phyloP scores from a whole-genome alignment of 495 filamentous ascomycete species.

The Polyplosphaeria fusca region DNA sequence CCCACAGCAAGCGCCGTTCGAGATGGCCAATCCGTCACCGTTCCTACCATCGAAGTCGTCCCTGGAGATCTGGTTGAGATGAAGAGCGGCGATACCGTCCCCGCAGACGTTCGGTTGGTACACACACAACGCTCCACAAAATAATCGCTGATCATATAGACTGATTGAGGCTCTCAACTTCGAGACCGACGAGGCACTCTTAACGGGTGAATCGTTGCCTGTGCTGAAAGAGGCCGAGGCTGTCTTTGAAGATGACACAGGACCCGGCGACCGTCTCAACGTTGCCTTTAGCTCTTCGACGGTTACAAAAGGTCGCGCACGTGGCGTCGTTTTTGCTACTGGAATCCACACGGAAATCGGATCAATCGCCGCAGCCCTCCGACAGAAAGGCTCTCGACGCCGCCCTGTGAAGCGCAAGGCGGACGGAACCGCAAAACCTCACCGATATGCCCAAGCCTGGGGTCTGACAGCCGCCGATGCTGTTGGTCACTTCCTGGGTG shows the following conservation, averaged over 20 bases:
- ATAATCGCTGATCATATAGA: slow-evolving; percentile 21
- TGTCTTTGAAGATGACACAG: slow-evolving; percentile 46
- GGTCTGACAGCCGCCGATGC: slow-evolving; percentile 63
- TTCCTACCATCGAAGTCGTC: slow-evolving; percentile 70
- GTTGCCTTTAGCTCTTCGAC: slow-evolving; percentile 70
- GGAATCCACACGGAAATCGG: slow-evolving; percentile 73
- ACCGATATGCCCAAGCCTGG: slow-evolving; percentile 67
- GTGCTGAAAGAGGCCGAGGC: slow-evolving; percentile 52
- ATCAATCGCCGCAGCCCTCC: slow-evolving; percentile 58
- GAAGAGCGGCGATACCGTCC: slow-evolving; percentile 67
- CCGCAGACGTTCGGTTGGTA: slow-evolving; percentile 58
- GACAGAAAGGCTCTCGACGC: slow-evolving; percentile 44
- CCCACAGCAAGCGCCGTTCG: slow-evolving; percentile 75
- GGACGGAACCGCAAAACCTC: slow-evolving; percentile 43
- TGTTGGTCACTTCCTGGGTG: slow-evolving; percentile 55
- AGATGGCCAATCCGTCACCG: slow-evolving; percentile 60
- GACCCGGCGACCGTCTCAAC: slow-evolving; percentile 67
- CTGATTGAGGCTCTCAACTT: slow-evolving; percentile 68
- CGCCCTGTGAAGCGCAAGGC: slow-evolving; percentile 42
- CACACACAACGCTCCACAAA: no score
- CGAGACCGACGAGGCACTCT: slow-evolving; percentile 68
- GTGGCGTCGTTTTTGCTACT: slow-evolving; percentile 66
- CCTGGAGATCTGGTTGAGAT: slow-evolving; percentile 77
- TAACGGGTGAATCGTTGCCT: slow-evolving; percentile 76
- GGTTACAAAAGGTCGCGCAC: slow-evolving; percentile 66